Percentiles rank a stretch among this genome's conserved stretches.
phyloP scores from a whole-genome alignment of 768 basidiomycete species.

The Austroboletus festivus region DNA sequence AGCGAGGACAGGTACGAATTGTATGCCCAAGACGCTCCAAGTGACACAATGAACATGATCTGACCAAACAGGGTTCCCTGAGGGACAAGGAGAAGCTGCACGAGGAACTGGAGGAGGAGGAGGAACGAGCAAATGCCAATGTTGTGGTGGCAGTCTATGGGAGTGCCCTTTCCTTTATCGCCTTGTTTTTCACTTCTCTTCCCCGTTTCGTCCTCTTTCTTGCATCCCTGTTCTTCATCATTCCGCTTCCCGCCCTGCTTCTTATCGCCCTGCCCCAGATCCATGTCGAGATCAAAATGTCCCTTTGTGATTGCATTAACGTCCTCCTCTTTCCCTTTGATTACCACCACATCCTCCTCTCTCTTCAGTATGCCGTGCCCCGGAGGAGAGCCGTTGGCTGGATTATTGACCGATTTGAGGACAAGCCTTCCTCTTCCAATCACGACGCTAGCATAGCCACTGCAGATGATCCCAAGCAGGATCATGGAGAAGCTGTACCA shows the following conservation, averaged over 20 bases:
- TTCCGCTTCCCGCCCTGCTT: too few species aligned
- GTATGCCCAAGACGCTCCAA: slow-evolving; percentile 28
- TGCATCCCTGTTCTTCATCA: too few species aligned
- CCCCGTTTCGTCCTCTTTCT: too few species aligned
- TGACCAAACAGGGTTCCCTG: slow-evolving; percentile 28
- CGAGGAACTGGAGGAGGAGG: slow-evolving; percentile 23
- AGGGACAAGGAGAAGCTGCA: slow-evolving; percentile 28
- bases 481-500: slow-evolving; percentile 29
- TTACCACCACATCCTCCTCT: too few species aligned
- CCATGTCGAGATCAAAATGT: too few species aligned
- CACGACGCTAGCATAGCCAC: slow-evolving; percentile 23
- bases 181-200: too few species aligned
- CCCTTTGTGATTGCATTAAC: slow-evolving; percentile 25
- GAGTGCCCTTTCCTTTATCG: neutral
- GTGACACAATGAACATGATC: slow-evolving; percentile 26
- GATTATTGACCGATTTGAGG: slow-evolving; percentile 12
- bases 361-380: slow-evolving; percentile 23
- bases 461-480: slow-evolving; percentile 27
- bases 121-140: slow-evolving; percentile 23
- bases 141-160: too few species aligned
- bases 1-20: slow-evolving; percentile 28
- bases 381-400: slow-evolving; percentile 14
- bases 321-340: slow-evolving; percentile 1
- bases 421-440: slow-evolving; percentile 19
- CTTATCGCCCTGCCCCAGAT: too few species aligned